Evolutionary conservation across 106 monocot genomes (phyloP).

Genomic region (Acorus calamus): DNA sequence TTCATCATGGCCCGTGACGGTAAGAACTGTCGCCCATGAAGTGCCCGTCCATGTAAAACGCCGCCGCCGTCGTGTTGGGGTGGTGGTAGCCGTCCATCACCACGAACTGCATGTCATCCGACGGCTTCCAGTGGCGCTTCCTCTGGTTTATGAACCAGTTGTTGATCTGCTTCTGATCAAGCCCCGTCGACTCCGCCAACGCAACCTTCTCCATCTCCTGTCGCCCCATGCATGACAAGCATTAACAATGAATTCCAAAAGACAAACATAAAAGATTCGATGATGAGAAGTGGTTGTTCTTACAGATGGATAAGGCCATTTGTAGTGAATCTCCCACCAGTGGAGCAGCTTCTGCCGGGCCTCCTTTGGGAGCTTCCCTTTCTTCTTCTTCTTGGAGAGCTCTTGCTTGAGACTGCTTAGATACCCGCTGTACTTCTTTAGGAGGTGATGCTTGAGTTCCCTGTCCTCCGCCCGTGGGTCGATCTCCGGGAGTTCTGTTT

Average conservation of each 20-base stretch:
- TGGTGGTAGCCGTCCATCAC: constrained; percentile 14
- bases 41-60: constrained; percentile 26
- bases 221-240: not conserved
- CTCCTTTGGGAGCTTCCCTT: constrained; percentile 67
- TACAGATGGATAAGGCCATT: constrained; percentile 81
- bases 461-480: constrained; percentile 50
- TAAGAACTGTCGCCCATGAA: constrained; percentile 24
- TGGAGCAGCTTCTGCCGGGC: constrained; percentile 59
- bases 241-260: not conserved
- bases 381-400: constrained; percentile 64
- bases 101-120: constrained; percentile 16
- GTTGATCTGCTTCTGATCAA: no score
- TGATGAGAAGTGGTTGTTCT: not conserved
- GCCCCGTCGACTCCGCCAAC: constrained; percentile 11
- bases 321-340: constrained; percentile 77
- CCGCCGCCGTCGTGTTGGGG: constrained; percentile 13
- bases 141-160: no score
- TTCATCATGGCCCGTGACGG: constrained; percentile 20
- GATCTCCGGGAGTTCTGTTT: constrained; percentile 23
- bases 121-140: constrained; percentile 11
- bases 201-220: constrained; percentile 15
- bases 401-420: constrained; percentile 55
- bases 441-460: constrained; percentile 54
- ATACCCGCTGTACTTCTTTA: constrained; percentile 62
- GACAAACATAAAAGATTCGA: no score